Conservation (phyloP, 345 rosid species). For the thale cress (Arabidopsis thaliana) region TAIR10.1 NC_003074.8:10633001-10633500, state of each 20-base stretch:
- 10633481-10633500: no score
- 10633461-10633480: neutral
- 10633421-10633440: no score
- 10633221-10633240: neutral
- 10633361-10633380: no score
- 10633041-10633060: slow-evolving; percentile 84
- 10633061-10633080: slow-evolving; percentile 89
- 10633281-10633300: neutral
- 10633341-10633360: no score
- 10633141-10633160: slow-evolving; percentile 88
- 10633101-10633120: slow-evolving; percentile 91
- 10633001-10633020: slow-evolving; percentile 91
- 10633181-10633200: slow-evolving; percentile 56
- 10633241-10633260: neutral
- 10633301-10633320: no score
- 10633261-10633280: neutral
- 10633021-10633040: slow-evolving; percentile 96
- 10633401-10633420: no score
- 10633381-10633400: no score
- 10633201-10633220: neutral
- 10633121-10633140: slow-evolving; percentile 81
- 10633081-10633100: slow-evolving; percentile 85
- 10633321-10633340: no score
- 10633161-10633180: slow-evolving; percentile 87
- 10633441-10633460: neutral